These are phyloP conservation scores for Novakomyces olei DNA, from an alignment of 805 yeast genomes.

Conservation along the genomic window DNA sequence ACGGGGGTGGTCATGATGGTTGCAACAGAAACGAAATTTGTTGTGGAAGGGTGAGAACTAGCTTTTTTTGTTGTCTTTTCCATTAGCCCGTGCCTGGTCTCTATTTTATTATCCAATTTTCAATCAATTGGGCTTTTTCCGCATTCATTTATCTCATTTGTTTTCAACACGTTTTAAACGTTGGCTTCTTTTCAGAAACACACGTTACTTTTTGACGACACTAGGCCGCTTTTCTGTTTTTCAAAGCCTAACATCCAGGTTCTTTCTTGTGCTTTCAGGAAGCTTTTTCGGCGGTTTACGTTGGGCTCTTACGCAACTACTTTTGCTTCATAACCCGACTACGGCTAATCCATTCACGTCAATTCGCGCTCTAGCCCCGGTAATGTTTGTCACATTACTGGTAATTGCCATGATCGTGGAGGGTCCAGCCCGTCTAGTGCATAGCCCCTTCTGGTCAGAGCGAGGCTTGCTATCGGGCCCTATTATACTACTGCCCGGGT, in stretches of 20 bases:
- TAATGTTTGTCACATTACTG: conserved; percentile 47
- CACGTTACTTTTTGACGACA: no score
- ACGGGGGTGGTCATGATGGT: conserved; percentile 79
- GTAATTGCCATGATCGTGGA: conserved; percentile 46
- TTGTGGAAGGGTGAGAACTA: no score
- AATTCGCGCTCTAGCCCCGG: conserved; percentile 63
- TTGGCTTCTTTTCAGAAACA: no score
- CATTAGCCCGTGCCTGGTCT: no score
- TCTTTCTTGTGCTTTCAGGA: conserved; percentile 50
- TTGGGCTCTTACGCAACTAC: conserved; percentile 84
- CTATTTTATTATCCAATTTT: neutral
- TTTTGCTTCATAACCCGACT: conserved; percentile 36
- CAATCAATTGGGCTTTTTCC: neutral
- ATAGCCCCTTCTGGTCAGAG: conserved; percentile 41
- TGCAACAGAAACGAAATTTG: conserved; percentile 13
- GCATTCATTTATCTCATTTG: no score
- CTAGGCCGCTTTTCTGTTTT: no score
- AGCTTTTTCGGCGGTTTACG: conserved; percentile 71
- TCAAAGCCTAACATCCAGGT: no score
- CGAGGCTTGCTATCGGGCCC: conserved; percentile 28
- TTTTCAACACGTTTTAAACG: no score
- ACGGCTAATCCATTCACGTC: conserved; percentile 56
- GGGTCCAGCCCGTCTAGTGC: conserved; percentile 32
- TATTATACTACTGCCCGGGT: conserved; percentile 57
- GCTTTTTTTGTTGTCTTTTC: no score